Conservation (phyloP, 2,329 filamentous ascomycete species). For the Balansia obtecta region DNA sequence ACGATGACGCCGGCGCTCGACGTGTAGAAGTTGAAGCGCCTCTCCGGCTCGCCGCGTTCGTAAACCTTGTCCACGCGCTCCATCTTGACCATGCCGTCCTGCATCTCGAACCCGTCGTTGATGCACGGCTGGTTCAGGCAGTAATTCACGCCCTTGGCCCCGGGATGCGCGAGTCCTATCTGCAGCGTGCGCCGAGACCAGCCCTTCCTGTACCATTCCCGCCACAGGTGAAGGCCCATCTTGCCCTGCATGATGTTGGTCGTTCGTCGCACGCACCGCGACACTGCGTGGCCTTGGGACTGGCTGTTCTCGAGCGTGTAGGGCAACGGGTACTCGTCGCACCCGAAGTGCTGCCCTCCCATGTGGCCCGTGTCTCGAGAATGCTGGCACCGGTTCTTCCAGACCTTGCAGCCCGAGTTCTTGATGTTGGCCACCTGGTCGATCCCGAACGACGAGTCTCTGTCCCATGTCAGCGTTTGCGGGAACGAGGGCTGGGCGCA, state of each 20-base stretch:
- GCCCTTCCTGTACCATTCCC: not conserved
- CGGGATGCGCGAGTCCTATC: not conserved
- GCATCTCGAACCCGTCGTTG: slow-evolving; percentile 3
- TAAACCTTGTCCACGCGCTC: not conserved
- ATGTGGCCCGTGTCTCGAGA: not conserved
- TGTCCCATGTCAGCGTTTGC: slow-evolving; percentile 7
- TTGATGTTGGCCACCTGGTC: not conserved
- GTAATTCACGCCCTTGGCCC: not conserved
- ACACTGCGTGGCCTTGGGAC: not conserved
- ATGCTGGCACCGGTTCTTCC: not conserved
- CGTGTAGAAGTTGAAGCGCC: not conserved
- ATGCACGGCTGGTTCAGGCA: slow-evolving; percentile 5
- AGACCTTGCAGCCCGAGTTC: not conserved
- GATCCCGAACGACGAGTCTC: not conserved
- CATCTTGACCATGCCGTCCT: slow-evolving; percentile 3
- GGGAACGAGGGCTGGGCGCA: not conserved
- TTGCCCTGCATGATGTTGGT: not conserved
- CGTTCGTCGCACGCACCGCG: slow-evolving; percentile 1
- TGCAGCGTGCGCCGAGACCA: not conserved
- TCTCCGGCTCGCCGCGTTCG: not conserved
- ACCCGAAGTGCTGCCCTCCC: not conserved
- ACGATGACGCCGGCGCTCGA: not conserved
- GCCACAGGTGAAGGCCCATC: not conserved
- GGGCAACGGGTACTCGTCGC: slow-evolving; percentile 3
- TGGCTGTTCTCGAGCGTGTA: not conserved